phyloP scores from a whole-genome alignment of 2,329 filamentous ascomycete genomes.

The Epichloe hybrida region DNA sequence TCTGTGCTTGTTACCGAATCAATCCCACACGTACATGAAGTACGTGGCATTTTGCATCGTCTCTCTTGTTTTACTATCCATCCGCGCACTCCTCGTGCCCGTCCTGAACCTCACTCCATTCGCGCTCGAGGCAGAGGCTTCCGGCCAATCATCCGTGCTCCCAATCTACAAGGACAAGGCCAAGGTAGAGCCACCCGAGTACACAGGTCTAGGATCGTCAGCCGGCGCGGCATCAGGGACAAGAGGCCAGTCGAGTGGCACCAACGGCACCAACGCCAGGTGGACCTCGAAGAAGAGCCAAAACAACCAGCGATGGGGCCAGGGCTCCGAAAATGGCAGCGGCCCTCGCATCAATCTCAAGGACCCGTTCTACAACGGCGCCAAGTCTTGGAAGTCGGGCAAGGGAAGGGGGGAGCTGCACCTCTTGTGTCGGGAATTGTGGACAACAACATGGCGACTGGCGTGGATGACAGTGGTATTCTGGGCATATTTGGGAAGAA shows the following conservation, averaged over 20 bases:
- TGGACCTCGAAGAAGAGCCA: constrained; percentile 16
- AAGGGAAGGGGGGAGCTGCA: constrained; percentile 20
- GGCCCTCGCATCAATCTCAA: constrained; percentile 42
- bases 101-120: constrained; percentile 39
- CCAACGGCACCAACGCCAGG: constrained; percentile 10
- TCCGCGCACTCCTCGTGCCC: constrained; percentile 44
- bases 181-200: constrained; percentile 32
- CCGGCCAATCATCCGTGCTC: constrained; percentile 11
- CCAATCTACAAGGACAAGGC: constrained; percentile 41
- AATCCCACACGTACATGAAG: constrained; percentile 68
- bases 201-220: not conserved
- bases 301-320: constrained; percentile 25
- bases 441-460: constrained; percentile 47
- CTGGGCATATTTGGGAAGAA: constrained; percentile 55
- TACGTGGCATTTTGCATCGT: constrained; percentile 54
- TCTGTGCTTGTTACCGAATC: constrained; percentile 80
- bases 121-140: constrained; percentile 30
- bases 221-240: constrained; percentile 7
- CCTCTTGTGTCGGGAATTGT: constrained; percentile 45
- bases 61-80: constrained; percentile 33
- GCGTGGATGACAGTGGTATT: constrained; percentile 47
- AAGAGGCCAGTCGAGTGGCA: constrained; percentile 9
- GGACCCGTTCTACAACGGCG: constrained; percentile 23
- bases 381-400: constrained; percentile 19
- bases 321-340: constrained; percentile 25